A percentile compares a stretch with the other conserved stretches of the same genome.
These are phyloP conservation scores for Aspergillus fumigatiaffinis DNA, from an alignment of 2,329 filamentous ascomycete genomes.

Conservation along the genomic window DNA sequence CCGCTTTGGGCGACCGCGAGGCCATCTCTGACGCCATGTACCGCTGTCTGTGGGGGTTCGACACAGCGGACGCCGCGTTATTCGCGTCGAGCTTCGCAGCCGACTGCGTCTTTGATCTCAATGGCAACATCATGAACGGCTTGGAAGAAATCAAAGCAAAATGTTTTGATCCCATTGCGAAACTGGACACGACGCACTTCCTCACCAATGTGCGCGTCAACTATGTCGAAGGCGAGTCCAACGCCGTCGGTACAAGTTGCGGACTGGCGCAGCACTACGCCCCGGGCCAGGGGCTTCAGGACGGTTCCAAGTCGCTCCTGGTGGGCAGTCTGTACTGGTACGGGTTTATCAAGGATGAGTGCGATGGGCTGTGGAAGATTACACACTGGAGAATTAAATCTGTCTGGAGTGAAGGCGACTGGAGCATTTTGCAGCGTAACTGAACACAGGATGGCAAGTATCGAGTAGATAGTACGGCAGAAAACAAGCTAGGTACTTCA, in stretches of 20 bases:
- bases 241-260: conserved; percentile 13
- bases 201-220: conserved; percentile 22
- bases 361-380: conserved; percentile 33
- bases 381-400: conserved; percentile 26
- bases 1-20: conserved; percentile 23
- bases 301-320: conserved; percentile 19
- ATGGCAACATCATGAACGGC: conserved; percentile 18
- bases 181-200: conserved; percentile 27
- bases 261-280: conserved; percentile 20
- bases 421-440: neutral
- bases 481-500: too few species aligned
- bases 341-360: conserved; percentile 27
- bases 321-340: conserved; percentile 25
- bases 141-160: conserved; percentile 15
- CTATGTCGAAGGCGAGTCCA: conserved; percentile 7
- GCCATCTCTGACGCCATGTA: conserved; percentile 32
- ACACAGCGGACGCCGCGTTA: conserved; percentile 24
- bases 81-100: conserved; percentile 28
- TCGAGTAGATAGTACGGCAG: too few species aligned
- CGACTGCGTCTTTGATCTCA: conserved; percentile 15
- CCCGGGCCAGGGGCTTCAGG: conserved; percentile 21
- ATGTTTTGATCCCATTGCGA: conserved; percentile 17
- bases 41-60: conserved; percentile 23
- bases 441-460: too few species aligned
- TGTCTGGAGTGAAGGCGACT: conserved; percentile 26